These are phyloP conservation scores for Macroventuria anomochaeta DNA, from an alignment of 2,329 filamentous ascomycete genomes.

Conservation along the genomic window DNA sequence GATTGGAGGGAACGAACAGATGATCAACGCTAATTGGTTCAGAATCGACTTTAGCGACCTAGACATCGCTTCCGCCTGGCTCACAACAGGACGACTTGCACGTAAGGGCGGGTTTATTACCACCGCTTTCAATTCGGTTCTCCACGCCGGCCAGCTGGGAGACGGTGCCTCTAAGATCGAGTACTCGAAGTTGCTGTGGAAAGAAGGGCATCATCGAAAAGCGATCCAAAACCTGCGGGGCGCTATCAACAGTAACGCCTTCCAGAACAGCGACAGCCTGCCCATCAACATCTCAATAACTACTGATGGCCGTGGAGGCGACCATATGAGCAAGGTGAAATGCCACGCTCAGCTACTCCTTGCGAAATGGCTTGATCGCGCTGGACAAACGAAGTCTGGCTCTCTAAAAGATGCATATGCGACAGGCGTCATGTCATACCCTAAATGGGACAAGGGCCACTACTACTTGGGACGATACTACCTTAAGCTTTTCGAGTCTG, in stretches of 20 bases:
- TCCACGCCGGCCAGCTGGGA: slow-evolving; percentile 83
- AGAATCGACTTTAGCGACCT: slow-evolving; percentile 67
- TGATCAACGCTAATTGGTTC: slow-evolving; percentile 24
- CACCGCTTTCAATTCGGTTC: slow-evolving; percentile 90
- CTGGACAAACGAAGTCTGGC: slow-evolving; percentile 88
- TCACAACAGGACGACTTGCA: slow-evolving; percentile 82
- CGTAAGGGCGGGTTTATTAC: slow-evolving; percentile 83
- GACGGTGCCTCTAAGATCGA: slow-evolving; percentile 91
- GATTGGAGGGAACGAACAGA: background rate
- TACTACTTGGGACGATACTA: slow-evolving; percentile 98
- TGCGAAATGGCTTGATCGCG: slow-evolving; percentile 94
- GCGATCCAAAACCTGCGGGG: slow-evolving; percentile 90
- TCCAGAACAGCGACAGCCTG: slow-evolving; percentile 59
- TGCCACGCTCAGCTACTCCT: slow-evolving; percentile 84
- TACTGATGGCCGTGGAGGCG: slow-evolving; percentile 48
- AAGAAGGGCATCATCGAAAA: slow-evolving; percentile 89
- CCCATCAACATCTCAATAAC: slow-evolving; percentile 46
- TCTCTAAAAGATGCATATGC: slow-evolving; percentile 77
- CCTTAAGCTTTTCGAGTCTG: slow-evolving; percentile 91
- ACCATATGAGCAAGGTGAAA: slow-evolving; percentile 65
- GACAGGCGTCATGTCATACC: slow-evolving; percentile 71
- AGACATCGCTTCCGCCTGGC: slow-evolving; percentile 84
- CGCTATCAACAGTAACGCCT: slow-evolving; percentile 82
- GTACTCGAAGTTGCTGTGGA: slow-evolving; percentile 91
- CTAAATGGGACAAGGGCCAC: slow-evolving; percentile 92